Evolutionary conservation across 2,329 filamentous ascomycete species (phyloP).

Genomic region (Xylaria sp.): DNA sequence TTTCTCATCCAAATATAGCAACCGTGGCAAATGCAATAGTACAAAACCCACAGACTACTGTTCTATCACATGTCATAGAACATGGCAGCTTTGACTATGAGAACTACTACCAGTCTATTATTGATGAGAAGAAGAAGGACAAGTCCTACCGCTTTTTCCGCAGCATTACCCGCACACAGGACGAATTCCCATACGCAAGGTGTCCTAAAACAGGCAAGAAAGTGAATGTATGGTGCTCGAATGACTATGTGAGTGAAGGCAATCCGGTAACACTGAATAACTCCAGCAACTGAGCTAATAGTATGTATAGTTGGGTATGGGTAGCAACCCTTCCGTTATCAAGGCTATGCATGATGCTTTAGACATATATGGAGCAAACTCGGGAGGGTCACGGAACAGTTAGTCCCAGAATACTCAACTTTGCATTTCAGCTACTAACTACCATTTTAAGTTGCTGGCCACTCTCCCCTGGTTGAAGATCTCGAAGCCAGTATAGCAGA

Average conservation of each 20-base stretch:
- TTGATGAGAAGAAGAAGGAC: background rate
- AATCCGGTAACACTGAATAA: background rate
- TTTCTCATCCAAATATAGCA: background rate
- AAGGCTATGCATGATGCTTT: background rate
- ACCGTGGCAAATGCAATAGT: background rate
- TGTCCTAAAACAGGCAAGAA: slow-evolving; percentile 1
- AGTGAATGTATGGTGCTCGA: background rate
- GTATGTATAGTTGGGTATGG: background rate
- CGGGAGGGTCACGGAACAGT: background rate
- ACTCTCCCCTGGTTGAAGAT: background rate
- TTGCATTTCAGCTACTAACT: background rate
- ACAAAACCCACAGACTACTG: background rate
- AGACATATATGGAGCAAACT: background rate
- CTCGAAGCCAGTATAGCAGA: background rate
- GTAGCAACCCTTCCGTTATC: background rate
- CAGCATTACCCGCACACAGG: background rate
- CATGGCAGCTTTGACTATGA: background rate
- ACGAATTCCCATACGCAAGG: background rate
- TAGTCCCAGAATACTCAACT: background rate
- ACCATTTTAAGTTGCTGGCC: background rate
- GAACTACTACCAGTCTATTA: background rate
- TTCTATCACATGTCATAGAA: background rate
- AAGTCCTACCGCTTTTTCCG: background rate
- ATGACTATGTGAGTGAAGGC: background rate
- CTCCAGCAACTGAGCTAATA: background rate